Evolutionary conservation across 192 early-diverging fungal genomes (phyloP).

Genomic region (Linnemannia zychae): DNA sequence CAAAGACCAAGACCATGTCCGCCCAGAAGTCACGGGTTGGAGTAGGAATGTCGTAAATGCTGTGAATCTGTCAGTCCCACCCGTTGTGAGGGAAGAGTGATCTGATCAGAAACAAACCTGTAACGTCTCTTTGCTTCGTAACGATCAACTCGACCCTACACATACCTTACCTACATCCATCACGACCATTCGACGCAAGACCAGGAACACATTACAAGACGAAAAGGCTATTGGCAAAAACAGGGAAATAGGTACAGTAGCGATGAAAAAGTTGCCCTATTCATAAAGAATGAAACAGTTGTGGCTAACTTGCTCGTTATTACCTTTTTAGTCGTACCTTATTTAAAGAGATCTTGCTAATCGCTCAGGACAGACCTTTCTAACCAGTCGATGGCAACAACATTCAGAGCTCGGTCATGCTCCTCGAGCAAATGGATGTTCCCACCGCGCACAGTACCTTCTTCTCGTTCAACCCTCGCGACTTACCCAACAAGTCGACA

Average conservation of each 20-base stretch:
- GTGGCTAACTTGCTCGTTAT: background rate
- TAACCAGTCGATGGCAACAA: constrained; percentile 19
- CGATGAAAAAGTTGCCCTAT: background rate
- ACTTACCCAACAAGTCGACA: background rate
- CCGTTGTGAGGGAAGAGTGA: background rate
- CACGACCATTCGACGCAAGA: background rate
- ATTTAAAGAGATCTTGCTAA: background rate
- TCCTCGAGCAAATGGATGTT: constrained; percentile 19
- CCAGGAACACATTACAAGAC: background rate
- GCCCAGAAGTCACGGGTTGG: background rate
- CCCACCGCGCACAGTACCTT: background rate
- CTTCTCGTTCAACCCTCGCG: background rate
- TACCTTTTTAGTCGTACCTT: background rate
- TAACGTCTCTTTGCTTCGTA: background rate
- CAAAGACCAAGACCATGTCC: no score
- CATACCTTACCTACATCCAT: background rate
- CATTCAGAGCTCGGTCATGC: constrained; percentile 25
- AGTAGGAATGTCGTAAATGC: background rate
- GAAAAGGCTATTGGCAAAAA: background rate
- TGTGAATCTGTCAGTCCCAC: background rate
- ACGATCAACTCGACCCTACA: background rate
- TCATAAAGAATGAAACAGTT: background rate
- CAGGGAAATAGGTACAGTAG: background rate
- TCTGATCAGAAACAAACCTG: background rate
- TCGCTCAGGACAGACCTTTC: background rate